Evolutionary conservation across 176 grass and related monocot species (phyloP).

Genomic region (Tillandsia fasciculata): DNA sequence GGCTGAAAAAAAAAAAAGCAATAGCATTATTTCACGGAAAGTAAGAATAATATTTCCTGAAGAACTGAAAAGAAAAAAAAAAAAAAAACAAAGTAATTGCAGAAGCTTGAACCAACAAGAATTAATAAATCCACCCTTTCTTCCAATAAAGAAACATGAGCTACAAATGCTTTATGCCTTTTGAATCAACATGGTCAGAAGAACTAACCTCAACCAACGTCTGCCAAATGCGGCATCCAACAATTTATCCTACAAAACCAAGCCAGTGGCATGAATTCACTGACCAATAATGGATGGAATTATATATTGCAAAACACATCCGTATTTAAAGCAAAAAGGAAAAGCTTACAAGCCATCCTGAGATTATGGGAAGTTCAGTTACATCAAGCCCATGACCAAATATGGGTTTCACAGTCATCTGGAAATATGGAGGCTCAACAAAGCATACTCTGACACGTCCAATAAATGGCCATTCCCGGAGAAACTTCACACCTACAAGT

Average conservation of each 20-base stretch:
- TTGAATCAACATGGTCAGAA: background rate
- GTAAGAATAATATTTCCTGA: background rate
- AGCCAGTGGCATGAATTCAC: constrained; percentile 18
- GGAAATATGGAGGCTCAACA: constrained; percentile 92
- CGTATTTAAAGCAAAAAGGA: background rate
- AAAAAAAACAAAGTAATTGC: too few relatives aligned
- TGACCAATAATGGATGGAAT: constrained; percentile 4
- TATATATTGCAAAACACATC: background rate
- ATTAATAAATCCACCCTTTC: background rate
- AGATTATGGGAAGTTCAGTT: constrained; percentile 92
- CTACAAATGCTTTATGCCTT: background rate
- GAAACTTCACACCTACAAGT: constrained; percentile 84
- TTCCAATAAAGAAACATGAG: background rate
- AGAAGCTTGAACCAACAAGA: too few relatives aligned
- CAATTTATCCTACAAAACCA: constrained; percentile 64
- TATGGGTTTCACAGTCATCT: constrained; percentile 94
- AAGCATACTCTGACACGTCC: constrained; percentile 86
- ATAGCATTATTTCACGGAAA: constrained; percentile 12
- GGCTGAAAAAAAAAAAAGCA: constrained; percentile 46
- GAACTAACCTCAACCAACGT: constrained; percentile 92
- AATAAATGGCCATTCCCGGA: constrained; percentile 79
- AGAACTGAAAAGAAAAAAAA: too few relatives aligned
- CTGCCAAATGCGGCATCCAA: constrained; percentile 78
- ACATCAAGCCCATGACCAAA: constrained; percentile 88
- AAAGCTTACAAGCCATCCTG: constrained; percentile 87